These are phyloP conservation scores for Capniomyces stellatus DNA, from an alignment of 371 early-diverging fungal species.

Conservation along the genomic window DNA sequence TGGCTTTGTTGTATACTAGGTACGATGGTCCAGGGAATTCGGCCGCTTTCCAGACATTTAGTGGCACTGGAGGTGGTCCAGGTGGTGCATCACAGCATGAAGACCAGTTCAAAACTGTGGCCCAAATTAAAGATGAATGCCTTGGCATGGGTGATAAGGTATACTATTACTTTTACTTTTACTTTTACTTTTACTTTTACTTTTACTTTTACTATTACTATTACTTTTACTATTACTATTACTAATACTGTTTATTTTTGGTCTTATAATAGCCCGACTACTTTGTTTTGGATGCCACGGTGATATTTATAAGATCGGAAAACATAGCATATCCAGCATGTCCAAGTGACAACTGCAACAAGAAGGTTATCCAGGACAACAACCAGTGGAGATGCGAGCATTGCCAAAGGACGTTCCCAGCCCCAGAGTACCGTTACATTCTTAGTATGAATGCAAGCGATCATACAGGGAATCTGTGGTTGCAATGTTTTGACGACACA, in stretches of 20 bases:
- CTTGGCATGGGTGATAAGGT: conserved; percentile 47
- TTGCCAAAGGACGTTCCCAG: conserved; percentile 44
- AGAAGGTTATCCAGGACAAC: conserved; percentile 57
- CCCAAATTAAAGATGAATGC: conserved; percentile 41
- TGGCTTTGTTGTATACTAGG: conserved; percentile 52
- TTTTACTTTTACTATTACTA: no score
- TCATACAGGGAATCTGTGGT: conserved; percentile 59
- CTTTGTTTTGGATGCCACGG: conserved; percentile 41
- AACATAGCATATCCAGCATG: conserved; percentile 70
- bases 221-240: neutral
- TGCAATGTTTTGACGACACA: conserved; percentile 71
- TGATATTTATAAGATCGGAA: conserved; percentile 41
- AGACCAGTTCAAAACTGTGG: conserved; percentile 34
- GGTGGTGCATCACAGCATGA: conserved; percentile 9
- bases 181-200: neutral
- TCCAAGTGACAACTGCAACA: conserved; percentile 61
- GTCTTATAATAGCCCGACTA: conserved; percentile 33
- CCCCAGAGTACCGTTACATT: conserved; percentile 68
- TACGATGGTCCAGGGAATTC: conserved; percentile 30
- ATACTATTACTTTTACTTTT: conserved; percentile 2
- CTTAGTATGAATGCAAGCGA: conserved; percentile 53
- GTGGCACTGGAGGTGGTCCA: conserved; percentile 14
- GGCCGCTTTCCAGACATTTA: conserved; percentile 11
- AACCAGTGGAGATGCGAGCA: conserved; percentile 87
- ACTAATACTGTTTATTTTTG: no score